Evolutionary conservation across 371 early-diverging fungal genomes (phyloP).

Genomic region (Mucor lusitanicus): DNA sequence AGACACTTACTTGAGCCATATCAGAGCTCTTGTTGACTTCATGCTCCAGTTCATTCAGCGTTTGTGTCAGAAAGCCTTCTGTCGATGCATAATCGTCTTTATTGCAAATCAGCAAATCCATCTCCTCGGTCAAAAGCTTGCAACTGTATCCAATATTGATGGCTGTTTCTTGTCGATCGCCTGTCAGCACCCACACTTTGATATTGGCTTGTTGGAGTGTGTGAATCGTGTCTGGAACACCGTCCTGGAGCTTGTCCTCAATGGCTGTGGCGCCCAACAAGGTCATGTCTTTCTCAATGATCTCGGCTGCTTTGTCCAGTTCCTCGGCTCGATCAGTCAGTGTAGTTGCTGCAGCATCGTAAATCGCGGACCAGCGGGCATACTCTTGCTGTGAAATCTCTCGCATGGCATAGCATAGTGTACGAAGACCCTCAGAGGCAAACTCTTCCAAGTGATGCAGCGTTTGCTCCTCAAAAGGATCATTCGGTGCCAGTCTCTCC

Average conservation of each 20-base stretch:
- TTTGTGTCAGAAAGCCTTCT: slow-evolving; percentile 67
- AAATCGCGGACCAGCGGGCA: slow-evolving; percentile 73
- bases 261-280: slow-evolving; percentile 97
- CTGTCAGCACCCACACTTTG: slow-evolving; percentile 96
- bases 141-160: slow-evolving; percentile 92
- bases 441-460: slow-evolving; percentile 81
- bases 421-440: slow-evolving; percentile 90
- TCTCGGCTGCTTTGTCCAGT: slow-evolving; percentile 88
- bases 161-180: slow-evolving; percentile 93
- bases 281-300: slow-evolving; percentile 89
- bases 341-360: slow-evolving; percentile 88
- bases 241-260: slow-evolving; percentile 98
- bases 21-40: neutral
- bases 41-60: slow-evolving; percentile 37
- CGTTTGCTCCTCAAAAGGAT: slow-evolving; percentile 75
- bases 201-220: slow-evolving; percentile 92
- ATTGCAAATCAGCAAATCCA: slow-evolving; percentile 78
- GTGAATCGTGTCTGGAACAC: slow-evolving; percentile 95
- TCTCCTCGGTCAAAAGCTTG: slow-evolving; percentile 83
- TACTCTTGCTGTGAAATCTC: slow-evolving; percentile 88
- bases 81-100: slow-evolving; percentile 71
- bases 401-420: slow-evolving; percentile 91
- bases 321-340: slow-evolving; percentile 86
- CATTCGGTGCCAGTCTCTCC: slow-evolving; percentile 78
- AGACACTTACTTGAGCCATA: neutral